Evolutionary conservation across 495 filamentous ascomycete species (phyloP).

Genomic region (Margaritispora aquatica): DNA sequence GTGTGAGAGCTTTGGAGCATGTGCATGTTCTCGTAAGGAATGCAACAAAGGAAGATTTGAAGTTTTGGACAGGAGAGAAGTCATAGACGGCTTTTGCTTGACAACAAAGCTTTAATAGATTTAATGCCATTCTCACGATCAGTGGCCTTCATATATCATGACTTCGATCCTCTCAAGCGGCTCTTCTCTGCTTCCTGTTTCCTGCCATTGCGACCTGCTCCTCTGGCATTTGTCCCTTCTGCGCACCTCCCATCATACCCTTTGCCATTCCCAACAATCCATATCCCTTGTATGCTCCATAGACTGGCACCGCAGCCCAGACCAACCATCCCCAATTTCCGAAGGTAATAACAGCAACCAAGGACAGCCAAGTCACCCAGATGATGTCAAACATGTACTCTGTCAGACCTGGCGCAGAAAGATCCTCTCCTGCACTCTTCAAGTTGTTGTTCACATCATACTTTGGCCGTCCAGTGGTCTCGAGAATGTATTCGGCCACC

Average conservation of each 20-base stretch:
- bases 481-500: slow-evolving; percentile 74
- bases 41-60: slow-evolving; percentile 16
- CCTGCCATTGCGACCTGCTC: slow-evolving; percentile 30
- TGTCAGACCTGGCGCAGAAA: slow-evolving; percentile 81
- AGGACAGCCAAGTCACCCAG: slow-evolving; percentile 79
- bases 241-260: slow-evolving; percentile 49
- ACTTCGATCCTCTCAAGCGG: slow-evolving; percentile 8
- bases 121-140: neutral
- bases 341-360: slow-evolving; percentile 57
- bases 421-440: slow-evolving; percentile 74
- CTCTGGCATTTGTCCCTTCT: slow-evolving; percentile 28
- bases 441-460: slow-evolving; percentile 59
- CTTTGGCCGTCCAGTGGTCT: slow-evolving; percentile 71
- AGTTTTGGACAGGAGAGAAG: slow-evolving; percentile 21
- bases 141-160: neutral
- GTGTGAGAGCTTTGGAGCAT: slow-evolving; percentile 76
- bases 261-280: slow-evolving; percentile 58
- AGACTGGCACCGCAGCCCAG: slow-evolving; percentile 63
- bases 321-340: slow-evolving; percentile 76
- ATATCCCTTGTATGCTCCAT: slow-evolving; percentile 63
- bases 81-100: neutral
- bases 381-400: slow-evolving; percentile 98
- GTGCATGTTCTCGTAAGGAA: slow-evolving; percentile 44
- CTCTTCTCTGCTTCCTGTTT: slow-evolving; percentile 41
- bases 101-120: neutral